Percentiles rank a stretch among this genome's conserved stretches.
These are phyloP conservation scores for Aspergillus leporis DNA, from an alignment of 495 filamentous ascomycete species.

Conservation along the genomic window DNA sequence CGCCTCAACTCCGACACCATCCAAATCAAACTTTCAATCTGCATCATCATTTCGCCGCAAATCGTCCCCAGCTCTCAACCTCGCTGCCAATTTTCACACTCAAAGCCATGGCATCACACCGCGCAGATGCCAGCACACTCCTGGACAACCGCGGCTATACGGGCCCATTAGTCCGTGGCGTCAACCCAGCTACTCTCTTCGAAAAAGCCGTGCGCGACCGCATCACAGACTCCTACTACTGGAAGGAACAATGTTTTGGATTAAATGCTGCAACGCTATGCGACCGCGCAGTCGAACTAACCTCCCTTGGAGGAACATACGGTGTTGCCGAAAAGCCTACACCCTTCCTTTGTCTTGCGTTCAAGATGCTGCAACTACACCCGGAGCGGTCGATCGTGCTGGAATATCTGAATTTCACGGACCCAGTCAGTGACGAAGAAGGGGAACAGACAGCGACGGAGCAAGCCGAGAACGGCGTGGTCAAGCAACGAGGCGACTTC, in stretches of 20 bases:
- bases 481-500: conserved; percentile 66
- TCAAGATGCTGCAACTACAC: conserved; percentile 89
- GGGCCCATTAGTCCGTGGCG: conserved; percentile 67
- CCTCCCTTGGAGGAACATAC: conserved; percentile 82
- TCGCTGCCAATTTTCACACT: neutral
- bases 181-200: conserved; percentile 87
- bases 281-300: conserved; percentile 84
- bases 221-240: conserved; percentile 93
- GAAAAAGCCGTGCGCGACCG: conserved; percentile 92
- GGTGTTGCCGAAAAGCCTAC: conserved; percentile 79
- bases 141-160: conserved; percentile 78
- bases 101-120: conserved; percentile 50
- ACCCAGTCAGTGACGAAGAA: conserved; percentile 40
- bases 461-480: conserved; percentile 24
- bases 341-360: conserved; percentile 91
- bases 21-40: conserved; percentile 10
- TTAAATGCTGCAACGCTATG: conserved; percentile 88
- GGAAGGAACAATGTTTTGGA: conserved; percentile 97
- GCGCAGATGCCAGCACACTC: conserved; percentile 72
- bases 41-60: conserved; percentile 7
- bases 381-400: conserved; percentile 77
- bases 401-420: conserved; percentile 69
- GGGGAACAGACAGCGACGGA: conserved; percentile 20
- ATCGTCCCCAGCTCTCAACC: neutral
- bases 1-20: neutral